phyloP scores from a whole-genome alignment of 805 yeast genomes.

The Lipomyces oligophaga region DNA sequence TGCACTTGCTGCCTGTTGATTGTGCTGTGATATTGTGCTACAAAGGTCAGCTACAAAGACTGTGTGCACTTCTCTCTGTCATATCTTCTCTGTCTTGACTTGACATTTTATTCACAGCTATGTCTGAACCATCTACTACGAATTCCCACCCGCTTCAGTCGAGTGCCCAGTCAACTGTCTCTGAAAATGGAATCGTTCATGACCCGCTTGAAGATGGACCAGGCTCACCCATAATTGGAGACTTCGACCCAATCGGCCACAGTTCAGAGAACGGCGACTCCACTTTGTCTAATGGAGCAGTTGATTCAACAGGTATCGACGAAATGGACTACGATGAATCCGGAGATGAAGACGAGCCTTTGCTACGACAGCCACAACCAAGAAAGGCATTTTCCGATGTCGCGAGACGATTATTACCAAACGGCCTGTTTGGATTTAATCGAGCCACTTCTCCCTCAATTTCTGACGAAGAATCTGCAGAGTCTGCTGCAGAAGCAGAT shows the following conservation, averaged over 20 bases:
- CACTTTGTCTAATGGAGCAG: not conserved
- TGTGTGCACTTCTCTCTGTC: too few species aligned
- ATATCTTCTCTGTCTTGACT: too few species aligned
- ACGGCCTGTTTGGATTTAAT: slow-evolving; percentile 4
- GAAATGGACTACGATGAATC: slow-evolving; percentile 27
- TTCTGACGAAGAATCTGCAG: slow-evolving; percentile 9
- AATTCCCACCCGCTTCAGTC: slow-evolving; percentile 21
- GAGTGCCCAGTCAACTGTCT: not conserved
- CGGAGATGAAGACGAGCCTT: slow-evolving; percentile 15
- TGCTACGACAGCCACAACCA: slow-evolving; percentile 20
- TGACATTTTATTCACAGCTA: not conserved
- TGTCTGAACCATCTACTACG: slow-evolving; percentile 7
- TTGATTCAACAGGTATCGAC: slow-evolving; percentile 4
- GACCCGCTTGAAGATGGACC: slow-evolving; percentile 14
- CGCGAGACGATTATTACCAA: slow-evolving; percentile 14
- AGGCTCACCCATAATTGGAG: slow-evolving; percentile 22
- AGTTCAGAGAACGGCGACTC: slow-evolving; percentile 3
- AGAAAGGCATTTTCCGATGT: slow-evolving; percentile 8
- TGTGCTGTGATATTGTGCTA: too few species aligned
- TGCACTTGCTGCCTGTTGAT: too few species aligned
- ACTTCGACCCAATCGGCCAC: too few species aligned
- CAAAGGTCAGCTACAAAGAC: too few species aligned
- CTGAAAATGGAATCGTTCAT: slow-evolving; percentile 6
- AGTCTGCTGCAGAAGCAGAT: slow-evolving; percentile 24
- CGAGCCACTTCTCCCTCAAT: slow-evolving; percentile 2